These are phyloP conservation scores for Moniliophthora roreri DNA, from an alignment of 1,284 basidiomycete species.

Conservation along the genomic window DNA sequence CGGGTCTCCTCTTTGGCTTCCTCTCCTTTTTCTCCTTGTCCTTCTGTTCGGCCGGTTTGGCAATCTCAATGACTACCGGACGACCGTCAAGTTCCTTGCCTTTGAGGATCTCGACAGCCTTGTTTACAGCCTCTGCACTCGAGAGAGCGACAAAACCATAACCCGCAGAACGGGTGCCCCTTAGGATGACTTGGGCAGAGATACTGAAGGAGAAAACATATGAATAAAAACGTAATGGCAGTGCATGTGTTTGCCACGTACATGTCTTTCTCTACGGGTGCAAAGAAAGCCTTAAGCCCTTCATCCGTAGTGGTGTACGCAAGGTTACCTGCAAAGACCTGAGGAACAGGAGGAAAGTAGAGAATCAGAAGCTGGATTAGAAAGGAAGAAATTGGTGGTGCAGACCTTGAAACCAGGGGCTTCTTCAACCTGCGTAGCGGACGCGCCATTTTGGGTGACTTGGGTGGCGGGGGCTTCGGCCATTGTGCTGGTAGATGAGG, in stretches of 20 bases:
- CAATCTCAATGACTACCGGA: constrained; percentile 84
- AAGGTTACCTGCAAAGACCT: constrained; percentile 90
- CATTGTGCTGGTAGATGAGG: constrained; percentile 63
- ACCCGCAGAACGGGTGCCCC: constrained; percentile 80
- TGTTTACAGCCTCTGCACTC: constrained; percentile 79
- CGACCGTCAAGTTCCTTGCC: constrained; percentile 88
- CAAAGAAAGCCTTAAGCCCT: constrained; percentile 88
- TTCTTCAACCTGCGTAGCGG: constrained; percentile 75
- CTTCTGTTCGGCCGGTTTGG: constrained; percentile 86
- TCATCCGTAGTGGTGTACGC: constrained; percentile 87
- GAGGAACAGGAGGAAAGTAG: constrained; percentile 13
- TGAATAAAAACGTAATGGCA: constrained; percentile 29
- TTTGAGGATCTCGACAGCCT: constrained; percentile 84
- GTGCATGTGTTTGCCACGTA: constrained; percentile 50
- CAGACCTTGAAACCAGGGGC: constrained; percentile 73
- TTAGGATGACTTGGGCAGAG: constrained; percentile 79
- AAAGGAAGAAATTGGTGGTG: constrained; percentile 16
- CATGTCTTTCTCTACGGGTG: constrained; percentile 79
- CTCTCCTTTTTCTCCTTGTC: constrained; percentile 78
- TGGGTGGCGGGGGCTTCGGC: constrained; percentile 83
- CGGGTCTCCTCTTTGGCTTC: constrained; percentile 72
- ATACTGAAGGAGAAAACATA: constrained; percentile 41
- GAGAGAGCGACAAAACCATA: constrained; percentile 90
- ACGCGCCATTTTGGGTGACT: constrained; percentile 77
- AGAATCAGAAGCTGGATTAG: constrained; percentile 16